Conservation (phyloP, 2,329 filamentous ascomycete species). For the Penicillium occitanis region DNA sequence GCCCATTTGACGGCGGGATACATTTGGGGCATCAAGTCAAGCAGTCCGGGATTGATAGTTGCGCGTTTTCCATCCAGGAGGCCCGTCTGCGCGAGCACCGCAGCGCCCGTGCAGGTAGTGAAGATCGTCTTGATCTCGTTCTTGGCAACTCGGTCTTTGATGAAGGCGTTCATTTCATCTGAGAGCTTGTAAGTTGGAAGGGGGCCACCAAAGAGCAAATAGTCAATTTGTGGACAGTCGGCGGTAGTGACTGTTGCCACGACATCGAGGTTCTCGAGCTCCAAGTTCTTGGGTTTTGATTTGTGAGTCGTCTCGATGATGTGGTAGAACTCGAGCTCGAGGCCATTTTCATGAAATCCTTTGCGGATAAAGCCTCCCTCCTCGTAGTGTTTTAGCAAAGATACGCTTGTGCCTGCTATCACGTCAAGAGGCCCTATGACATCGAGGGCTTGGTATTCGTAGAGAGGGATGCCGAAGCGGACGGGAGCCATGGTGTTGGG, state of each 20-base stretch:
- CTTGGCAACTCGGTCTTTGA: conserved; percentile 10
- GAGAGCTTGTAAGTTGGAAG: conserved; percentile 13
- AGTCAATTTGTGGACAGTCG: conserved; percentile 18
- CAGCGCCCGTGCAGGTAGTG: conserved; percentile 18
- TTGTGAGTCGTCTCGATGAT: conserved; percentile 5
- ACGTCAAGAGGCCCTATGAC: conserved; percentile 19
- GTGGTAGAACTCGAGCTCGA: conserved; percentile 20
- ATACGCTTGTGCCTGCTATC: background rate
- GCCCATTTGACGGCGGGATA: conserved; percentile 20
- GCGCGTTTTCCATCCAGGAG: conserved; percentile 17
- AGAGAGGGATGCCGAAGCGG: conserved; percentile 19
- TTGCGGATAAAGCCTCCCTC: background rate
- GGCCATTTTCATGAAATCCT: background rate
- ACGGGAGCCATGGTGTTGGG: conserved; percentile 16
- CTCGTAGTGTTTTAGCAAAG: background rate
- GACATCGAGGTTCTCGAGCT: conserved; percentile 14
- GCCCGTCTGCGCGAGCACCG: conserved; percentile 19
- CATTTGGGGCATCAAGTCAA: background rate
- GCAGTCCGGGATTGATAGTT: conserved; percentile 1
- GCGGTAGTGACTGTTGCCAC: conserved; percentile 10
- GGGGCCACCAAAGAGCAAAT: conserved; percentile 16
- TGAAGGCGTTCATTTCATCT: conserved; percentile 11
- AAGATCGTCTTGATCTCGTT: conserved; percentile 20
- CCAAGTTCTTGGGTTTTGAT: background rate
- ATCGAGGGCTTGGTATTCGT: conserved; percentile 18